phyloP scores from a whole-genome alignment of 1,139 yeast species.

The Scheffersomyces insectosa region DNA sequence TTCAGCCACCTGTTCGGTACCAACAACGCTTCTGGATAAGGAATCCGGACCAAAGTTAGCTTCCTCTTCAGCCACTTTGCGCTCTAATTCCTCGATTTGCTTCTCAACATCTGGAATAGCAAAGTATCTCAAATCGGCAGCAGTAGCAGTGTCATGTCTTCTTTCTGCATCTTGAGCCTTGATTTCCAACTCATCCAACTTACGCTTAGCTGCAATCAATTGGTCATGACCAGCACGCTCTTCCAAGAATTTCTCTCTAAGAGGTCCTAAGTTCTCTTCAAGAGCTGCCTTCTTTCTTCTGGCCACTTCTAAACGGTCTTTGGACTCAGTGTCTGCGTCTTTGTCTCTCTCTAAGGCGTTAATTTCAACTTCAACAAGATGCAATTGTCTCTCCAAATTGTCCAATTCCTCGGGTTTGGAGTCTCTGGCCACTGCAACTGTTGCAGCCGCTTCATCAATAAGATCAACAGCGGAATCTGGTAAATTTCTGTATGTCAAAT shows the following conservation, averaged over 20 bases:
- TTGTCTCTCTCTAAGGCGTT: slow-evolving; percentile 96
- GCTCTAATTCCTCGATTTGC: slow-evolving; percentile 74
- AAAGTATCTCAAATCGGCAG: slow-evolving; percentile 93
- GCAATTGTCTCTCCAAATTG: slow-evolving; percentile 87
- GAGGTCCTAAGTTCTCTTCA: slow-evolving; percentile 82
- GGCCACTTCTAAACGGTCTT: slow-evolving; percentile 81
- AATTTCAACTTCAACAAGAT: slow-evolving; percentile 89
- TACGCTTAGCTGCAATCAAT: slow-evolving; percentile 83
- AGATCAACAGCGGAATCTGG: slow-evolving; percentile 98
- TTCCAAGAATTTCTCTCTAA: slow-evolving; percentile 80
- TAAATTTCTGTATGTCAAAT: slow-evolving; percentile 89
- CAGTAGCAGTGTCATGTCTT: slow-evolving; percentile 90
- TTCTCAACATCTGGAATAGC: slow-evolving; percentile 91
- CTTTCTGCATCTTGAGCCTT: slow-evolving; percentile 97
- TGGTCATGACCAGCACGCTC: slow-evolving; percentile 93
- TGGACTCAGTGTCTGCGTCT: slow-evolving; percentile 83
- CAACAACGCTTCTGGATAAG: slow-evolving; percentile 85
- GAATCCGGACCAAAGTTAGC: slow-evolving; percentile 57
- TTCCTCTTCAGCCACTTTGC: slow-evolving; percentile 70
- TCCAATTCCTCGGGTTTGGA: slow-evolving; percentile 97
- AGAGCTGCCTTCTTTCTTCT: slow-evolving; percentile 77
- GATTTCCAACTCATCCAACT: slow-evolving; percentile 85
- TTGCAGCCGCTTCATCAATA: slow-evolving; percentile 95
- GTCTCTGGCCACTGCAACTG: slow-evolving; percentile 97
- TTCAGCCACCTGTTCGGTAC: slow-evolving; percentile 91